A percentile compares a stretch with the other conserved stretches of the same genome.
phyloP scores from a whole-genome alignment of 2,329 filamentous ascomycete species.

The Pyricularia sp. region DNA sequence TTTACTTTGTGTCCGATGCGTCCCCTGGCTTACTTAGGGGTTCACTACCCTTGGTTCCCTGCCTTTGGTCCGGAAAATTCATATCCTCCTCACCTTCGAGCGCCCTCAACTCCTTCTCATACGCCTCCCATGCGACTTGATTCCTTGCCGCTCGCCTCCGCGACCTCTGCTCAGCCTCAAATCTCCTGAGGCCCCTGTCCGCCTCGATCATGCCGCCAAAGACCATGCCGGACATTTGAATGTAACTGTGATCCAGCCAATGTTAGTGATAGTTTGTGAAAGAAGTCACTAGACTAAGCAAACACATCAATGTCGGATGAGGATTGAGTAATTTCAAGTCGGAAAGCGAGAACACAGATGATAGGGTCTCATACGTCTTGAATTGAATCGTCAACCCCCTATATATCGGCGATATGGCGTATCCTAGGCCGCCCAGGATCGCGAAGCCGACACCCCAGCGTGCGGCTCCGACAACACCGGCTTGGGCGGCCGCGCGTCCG shows the following conservation, averaged over 20 bases:
- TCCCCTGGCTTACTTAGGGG: background rate
- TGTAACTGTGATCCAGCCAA: constrained; percentile 43
- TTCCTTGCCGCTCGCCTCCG: constrained; percentile 55
- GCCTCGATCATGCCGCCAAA: constrained; percentile 69
- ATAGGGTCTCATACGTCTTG: constrained; percentile 51
- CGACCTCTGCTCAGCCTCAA: constrained; percentile 56
- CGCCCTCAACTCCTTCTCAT: constrained; percentile 50
- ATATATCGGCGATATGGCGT: constrained; percentile 60
- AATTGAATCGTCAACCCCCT: constrained; percentile 65
- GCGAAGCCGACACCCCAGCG: constrained; percentile 66
- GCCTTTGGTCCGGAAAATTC: background rate
- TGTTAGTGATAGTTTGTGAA: background rate
- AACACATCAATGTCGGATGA: background rate
- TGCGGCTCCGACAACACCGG: constrained; percentile 55
- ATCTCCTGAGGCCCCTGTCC: constrained; percentile 56
- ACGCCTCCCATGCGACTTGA: constrained; percentile 58
- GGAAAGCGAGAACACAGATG: background rate
- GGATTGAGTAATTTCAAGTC: background rate
- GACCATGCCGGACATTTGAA: constrained; percentile 84
- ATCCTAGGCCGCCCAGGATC: constrained; percentile 52
- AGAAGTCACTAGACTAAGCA: background rate
- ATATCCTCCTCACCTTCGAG: constrained; percentile 23
- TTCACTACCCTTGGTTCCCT: background rate
- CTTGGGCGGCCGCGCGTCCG: constrained; percentile 61
- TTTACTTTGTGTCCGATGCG: background rate